Conservation (phyloP, 2,329 filamentous ascomycete genomes). For the Talaromyces sp. region DNA sequence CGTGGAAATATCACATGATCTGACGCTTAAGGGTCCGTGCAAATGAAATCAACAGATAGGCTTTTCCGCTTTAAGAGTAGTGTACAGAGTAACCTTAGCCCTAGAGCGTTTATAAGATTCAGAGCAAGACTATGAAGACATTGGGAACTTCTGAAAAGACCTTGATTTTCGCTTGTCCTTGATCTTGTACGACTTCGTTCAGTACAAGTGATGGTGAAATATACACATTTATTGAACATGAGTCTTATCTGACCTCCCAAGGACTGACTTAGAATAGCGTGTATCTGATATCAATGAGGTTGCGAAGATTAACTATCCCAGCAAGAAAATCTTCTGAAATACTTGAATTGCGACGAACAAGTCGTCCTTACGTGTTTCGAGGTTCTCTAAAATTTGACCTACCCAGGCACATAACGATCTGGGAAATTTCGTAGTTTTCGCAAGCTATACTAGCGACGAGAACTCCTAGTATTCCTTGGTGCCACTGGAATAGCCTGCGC, state of each 20-base stretch:
- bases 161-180: neutral
- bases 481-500: neutral
- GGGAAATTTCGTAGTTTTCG: neutral
- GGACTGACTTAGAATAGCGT: neutral
- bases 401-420: neutral
- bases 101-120: no score
- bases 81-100: no score
- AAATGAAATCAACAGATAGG: no score
- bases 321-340: neutral
- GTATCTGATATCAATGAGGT: neutral
- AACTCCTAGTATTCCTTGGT: neutral
- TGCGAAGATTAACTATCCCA: neutral
- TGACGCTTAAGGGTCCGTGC: no score
- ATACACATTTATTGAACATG: neutral
- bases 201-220: neutral
- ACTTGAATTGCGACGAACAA: neutral
- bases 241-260: neutral
- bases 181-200: neutral
- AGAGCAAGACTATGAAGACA: no score
- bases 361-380: neutral
- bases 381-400: neutral
- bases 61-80: no score
- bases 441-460: neutral
- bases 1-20: no score
- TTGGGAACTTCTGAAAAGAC: no score